Conservation (phyloP, 1,284 basidiomycete genomes). For the Volvariella volvacea region DNA sequence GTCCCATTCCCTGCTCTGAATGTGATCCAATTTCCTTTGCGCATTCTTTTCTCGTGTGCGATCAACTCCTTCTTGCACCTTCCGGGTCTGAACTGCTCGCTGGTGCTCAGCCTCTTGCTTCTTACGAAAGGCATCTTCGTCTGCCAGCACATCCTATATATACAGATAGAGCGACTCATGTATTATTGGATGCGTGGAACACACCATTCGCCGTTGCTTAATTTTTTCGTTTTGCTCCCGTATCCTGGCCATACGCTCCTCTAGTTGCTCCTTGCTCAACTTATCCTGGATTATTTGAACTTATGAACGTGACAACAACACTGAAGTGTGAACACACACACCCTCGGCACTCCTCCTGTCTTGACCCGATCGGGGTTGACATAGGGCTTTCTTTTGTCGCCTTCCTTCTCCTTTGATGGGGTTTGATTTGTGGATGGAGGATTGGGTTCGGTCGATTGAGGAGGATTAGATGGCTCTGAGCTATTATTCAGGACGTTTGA, state of each 20-base stretch:
- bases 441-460: conserved; percentile 8
- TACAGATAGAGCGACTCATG: conserved; percentile 6
- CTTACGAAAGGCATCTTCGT: conserved; percentile 70
- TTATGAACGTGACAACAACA: conserved; percentile 10
- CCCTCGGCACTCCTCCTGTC: conserved; percentile 69
- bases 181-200: conserved; percentile 2
- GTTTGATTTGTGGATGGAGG: conserved; percentile 6
- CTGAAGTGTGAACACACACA: conserved; percentile 24
- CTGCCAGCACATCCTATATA: conserved; percentile 63
- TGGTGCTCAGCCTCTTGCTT: conserved; percentile 53
- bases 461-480: conserved; percentile 11
- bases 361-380: conserved; percentile 72
- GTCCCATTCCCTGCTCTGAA: conserved; percentile 75
- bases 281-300: conserved; percentile 49
- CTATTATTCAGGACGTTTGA: conserved; percentile 25
- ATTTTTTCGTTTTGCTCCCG: conserved; percentile 77
- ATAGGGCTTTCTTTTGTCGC: conserved; percentile 55
- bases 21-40: conserved; percentile 71
- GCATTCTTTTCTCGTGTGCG: conserved; percentile 70
- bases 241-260: conserved; percentile 67
- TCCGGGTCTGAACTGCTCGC: conserved; percentile 48
- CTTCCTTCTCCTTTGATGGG: not conserved
- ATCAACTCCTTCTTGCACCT: conserved; percentile 61
- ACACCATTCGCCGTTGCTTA: conserved; percentile 56
- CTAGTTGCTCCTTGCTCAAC: conserved; percentile 62